These are phyloP conservation scores for Arbutus unedo DNA, from an alignment of 148 eudicot species.

Conservation along the genomic window DNA sequence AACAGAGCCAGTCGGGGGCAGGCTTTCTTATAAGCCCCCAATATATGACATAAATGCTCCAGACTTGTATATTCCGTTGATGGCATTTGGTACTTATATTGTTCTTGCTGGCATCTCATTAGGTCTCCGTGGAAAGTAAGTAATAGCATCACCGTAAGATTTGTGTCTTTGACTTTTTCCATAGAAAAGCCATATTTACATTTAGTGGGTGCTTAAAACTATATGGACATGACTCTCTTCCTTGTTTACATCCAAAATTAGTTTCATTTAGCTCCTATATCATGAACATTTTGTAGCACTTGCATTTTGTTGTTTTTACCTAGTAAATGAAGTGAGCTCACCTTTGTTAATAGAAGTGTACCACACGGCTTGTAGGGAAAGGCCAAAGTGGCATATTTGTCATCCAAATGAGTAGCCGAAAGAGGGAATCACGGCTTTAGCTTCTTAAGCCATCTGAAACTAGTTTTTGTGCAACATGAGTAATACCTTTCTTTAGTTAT, in stretches of 20 bases:
- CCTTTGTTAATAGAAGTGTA: background rate
- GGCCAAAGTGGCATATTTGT: background rate
- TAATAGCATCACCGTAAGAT: background rate
- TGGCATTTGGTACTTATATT: constrained; percentile 94
- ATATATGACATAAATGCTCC: constrained; percentile 91
- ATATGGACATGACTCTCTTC: background rate
- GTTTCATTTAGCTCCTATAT: background rate
- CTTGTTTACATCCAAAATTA: background rate
- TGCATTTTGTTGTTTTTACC: background rate
- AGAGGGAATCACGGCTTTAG: background rate
- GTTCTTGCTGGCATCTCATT: constrained; percentile 74
- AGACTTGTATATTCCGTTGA: constrained; percentile 85
- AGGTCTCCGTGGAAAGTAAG: constrained; percentile 95
- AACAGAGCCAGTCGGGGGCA: constrained; percentile 94
- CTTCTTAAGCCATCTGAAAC: background rate
- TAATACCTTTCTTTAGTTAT: background rate
- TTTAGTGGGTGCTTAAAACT: background rate
- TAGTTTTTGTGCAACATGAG: background rate
- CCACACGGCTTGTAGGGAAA: background rate
- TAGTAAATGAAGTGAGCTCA: background rate
- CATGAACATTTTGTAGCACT: background rate
- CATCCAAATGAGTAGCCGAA: background rate
- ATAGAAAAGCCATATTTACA: background rate
- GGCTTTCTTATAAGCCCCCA: constrained; percentile 94
- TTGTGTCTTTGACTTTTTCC: background rate